Evolutionary conservation across 306 rosid species (phyloP), one percentile per base, ranked within the genome.

Genomic region (Cyclanthera cordifolia): DNA sequence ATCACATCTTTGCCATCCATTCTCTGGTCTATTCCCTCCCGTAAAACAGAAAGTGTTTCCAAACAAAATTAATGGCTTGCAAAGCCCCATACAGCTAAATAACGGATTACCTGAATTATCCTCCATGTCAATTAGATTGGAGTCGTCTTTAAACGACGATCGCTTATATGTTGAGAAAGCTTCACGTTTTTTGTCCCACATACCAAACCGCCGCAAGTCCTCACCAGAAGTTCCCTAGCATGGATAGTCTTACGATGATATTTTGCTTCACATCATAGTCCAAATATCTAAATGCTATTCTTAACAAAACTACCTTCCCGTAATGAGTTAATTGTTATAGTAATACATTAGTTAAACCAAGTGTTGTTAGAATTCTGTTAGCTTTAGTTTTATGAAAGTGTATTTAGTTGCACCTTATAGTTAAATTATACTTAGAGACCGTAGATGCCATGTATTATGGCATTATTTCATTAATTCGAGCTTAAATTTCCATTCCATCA

Each of bases 161-260:
- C 98, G 96, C 73, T 93, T 93, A 85, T 87, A 93, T 82, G 83
- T 84, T 0, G 84, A 81, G 53, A 80, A 85, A 78, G 64, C 75
- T 83, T 80, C 96, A 59, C 88, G 81, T 63, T 82, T 80, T 60
- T 76, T 83, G n/a, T 76, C 89, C 89, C 81, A 78, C 96, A 87
- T 89, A 74, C 82, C 84, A 73, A 71, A 69, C 64, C 32, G 67
- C 56, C 58, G 81, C 78, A 58, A 45, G 47, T 67, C 78, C 70
- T 60, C 56, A 67, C 59, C 79, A 65, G 55, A 49, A 59, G 55
- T 71, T 39, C 72, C 61, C 84, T 70, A 16, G 60, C 51, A 45
- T 41, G 25, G 73, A 67, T 39, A 72, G 66, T 30, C 67, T 79
- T 50, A 64, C 37, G 5, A 30, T 16, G 47, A 19, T 1, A 74